Conservation (phyloP, 2,329 filamentous ascomycete species). For the Penicillium sp. region DNA sequence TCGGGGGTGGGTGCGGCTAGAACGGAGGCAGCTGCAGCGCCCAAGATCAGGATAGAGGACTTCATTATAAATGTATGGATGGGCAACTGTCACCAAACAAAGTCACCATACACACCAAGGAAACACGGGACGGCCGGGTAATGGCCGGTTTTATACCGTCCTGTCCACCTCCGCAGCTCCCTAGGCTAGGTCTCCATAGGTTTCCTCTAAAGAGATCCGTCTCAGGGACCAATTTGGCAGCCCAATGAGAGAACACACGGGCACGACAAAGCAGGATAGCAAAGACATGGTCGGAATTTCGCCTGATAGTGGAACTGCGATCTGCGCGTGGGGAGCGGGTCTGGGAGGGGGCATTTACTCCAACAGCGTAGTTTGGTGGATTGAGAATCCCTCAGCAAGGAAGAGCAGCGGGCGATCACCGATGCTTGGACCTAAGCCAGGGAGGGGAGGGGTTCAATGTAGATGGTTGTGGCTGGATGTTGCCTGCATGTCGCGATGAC, state of each 20-base stretch:
- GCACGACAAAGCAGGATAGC: slow-evolving; percentile 2
- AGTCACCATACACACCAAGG: slow-evolving; percentile 4
- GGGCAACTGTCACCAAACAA: not conserved
- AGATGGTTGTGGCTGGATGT: not conserved
- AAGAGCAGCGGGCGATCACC: slow-evolving; percentile 13
- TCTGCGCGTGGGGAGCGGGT: slow-evolving; percentile 15
- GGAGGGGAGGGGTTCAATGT: slow-evolving; percentile 1
- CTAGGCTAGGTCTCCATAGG: not conserved
- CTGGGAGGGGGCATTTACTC: slow-evolving; percentile 11
- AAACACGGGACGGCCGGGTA: not conserved
- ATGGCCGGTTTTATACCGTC: not conserved
- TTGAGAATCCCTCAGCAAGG: slow-evolving; percentile 7
- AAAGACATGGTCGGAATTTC: slow-evolving; percentile 3
- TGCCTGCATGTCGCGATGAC: not conserved
- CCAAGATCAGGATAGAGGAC: slow-evolving; percentile 27
- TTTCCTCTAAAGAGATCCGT: not conserved
- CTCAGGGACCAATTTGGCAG: not conserved
- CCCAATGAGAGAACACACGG: slow-evolving; percentile 6
- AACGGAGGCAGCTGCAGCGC: slow-evolving; percentile 18
- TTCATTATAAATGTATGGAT: slow-evolving; percentile 26
- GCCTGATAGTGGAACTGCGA: slow-evolving; percentile 18
- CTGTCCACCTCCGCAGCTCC: not conserved
- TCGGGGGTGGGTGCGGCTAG: slow-evolving; percentile 28
- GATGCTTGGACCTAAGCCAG: slow-evolving; percentile 17
- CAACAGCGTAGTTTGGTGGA: slow-evolving; percentile 3